Evolutionary conservation across 495 filamentous ascomycete species (phyloP).

Genomic region (Aspergillus heteromorphus): DNA sequence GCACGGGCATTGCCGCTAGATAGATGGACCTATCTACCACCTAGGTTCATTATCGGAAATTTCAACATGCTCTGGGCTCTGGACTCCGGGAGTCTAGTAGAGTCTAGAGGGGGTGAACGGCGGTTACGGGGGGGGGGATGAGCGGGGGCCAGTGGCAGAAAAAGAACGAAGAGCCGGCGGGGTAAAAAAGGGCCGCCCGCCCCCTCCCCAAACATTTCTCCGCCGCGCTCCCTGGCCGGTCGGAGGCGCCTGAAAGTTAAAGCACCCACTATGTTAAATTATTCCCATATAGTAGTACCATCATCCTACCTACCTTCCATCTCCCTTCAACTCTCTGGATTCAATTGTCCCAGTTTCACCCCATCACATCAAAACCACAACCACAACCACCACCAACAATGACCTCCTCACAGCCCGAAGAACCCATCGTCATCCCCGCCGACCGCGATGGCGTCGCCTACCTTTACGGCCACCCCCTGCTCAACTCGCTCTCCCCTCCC

Average conservation of each 20-base stretch:
- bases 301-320: neutral
- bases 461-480: slow-evolving; percentile 49
- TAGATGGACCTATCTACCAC: neutral
- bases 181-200: neutral
- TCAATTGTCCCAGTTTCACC: neutral
- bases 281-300: neutral
- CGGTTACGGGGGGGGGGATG: neutral
- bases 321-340: neutral
- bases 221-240: neutral
- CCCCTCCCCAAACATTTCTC: neutral
- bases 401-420: slow-evolving; percentile 23
- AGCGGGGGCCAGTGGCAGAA: neutral
- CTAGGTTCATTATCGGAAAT: neutral
- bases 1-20: too few species aligned
- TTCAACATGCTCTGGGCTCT: too few species aligned
- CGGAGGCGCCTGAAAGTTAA: neutral
- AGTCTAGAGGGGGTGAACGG: too few species aligned
- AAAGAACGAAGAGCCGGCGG: neutral
- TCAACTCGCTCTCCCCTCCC: slow-evolving; percentile 66
- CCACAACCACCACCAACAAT: slow-evolving; percentile 12
- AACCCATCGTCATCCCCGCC: slow-evolving; percentile 32
- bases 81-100: too few species aligned
- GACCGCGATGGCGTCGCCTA: slow-evolving; percentile 39
- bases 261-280: neutral
- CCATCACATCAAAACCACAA: neutral